Evolutionary conservation across 2,329 filamentous ascomycete genomes (phyloP), one percentile per base, ranked within the genome.

Genomic region (Fusarium nygamai): DNA sequence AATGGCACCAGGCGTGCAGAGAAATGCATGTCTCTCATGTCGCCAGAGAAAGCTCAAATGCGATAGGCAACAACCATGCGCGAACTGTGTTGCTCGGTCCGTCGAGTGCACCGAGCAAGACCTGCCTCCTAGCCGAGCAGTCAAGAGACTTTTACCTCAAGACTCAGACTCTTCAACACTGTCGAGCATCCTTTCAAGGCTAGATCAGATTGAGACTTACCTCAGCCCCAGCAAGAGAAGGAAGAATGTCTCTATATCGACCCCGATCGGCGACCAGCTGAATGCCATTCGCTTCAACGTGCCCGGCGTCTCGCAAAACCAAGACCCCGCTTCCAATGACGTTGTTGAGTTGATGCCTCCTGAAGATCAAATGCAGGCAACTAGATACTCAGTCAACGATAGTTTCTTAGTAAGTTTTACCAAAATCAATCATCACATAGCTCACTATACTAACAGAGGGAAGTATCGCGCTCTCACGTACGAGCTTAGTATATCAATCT

Each of bases 391-490:
- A 4, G 31, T 31, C 4, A 62, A 62, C 2, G 60, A 62, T 4
- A 46, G n/a, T 5, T 43, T 62, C 29, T 27, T 62, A 19, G 47
- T 51, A 14, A 10, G 22, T 12, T 6, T 19, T 3, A 5, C 8
- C 2, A 3, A 12, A 2, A 0, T 2, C 8, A n/a, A 4, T 33
- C 5, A 9, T 3, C 7, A 13, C 0, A 13, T 2, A 12, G 1
- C 9, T 11, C 0, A 24, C 3, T 24, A 3, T 34, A 3, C 0
- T 51, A 10, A 51, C 17, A 24, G 0, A 8, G 3, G 2, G 5
- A 7, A 56, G 60, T 6, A 33, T 13, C 27, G 43, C 10, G 48
- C 60, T 10, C 60, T 62, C 17, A 62, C 19, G 11, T 39, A 62
- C 9, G 27, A 56, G 8, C 31, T 62, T 8, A 36, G 29, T 12